A percentile compares a stretch with the other conserved stretches of the same genome.
Conservation (phyloP, 306 rosid species). For the Rosa chinensis region DNA sequence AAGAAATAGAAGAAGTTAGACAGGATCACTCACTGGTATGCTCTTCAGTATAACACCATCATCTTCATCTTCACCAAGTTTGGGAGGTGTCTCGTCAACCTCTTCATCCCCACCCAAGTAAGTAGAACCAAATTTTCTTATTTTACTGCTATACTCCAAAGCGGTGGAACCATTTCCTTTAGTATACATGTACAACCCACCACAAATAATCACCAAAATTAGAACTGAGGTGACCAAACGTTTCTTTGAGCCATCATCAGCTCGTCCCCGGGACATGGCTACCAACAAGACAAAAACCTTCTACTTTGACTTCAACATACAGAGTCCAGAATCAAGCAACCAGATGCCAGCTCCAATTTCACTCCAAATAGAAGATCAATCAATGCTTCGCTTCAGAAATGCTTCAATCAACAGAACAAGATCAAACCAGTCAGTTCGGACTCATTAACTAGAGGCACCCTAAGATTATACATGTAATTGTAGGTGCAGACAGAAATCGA, state of each 20-base stretch:
- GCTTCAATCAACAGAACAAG: conserved; percentile 7
- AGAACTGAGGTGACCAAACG: conserved; percentile 58
- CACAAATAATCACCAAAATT: conserved; percentile 57
- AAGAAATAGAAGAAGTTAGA: background rate
- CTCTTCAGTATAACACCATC: conserved; percentile 62
- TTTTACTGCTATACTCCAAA: conserved; percentile 70
- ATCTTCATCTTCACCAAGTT: conserved; percentile 56
- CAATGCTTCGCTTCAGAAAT: background rate
- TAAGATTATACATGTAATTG: conserved; percentile 2
- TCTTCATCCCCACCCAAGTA: conserved; percentile 83
- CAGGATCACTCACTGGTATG: conserved; percentile 68
- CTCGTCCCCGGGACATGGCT: conserved; percentile 84
- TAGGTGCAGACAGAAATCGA: background rate
- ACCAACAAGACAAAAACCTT: conserved; percentile 8
- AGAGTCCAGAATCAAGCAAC: conserved; percentile 2
- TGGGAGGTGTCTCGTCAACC: conserved; percentile 55
- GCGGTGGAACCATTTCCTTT: conserved; percentile 61
- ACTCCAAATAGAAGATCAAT: conserved; percentile 10
- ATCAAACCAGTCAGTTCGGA: conserved; percentile 17
- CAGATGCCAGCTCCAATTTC: background rate
- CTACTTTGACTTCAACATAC: conserved; percentile 28
- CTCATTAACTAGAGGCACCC: background rate
- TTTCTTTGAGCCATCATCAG: conserved; percentile 82
- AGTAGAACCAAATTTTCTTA: conserved; percentile 71
- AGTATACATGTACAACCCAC: conserved; percentile 66